Evolutionary conservation across 2,329 filamentous ascomycete genomes (phyloP), one percentile per base, ranked within the genome.

Genomic region (Ilyonectria destructans): DNA sequence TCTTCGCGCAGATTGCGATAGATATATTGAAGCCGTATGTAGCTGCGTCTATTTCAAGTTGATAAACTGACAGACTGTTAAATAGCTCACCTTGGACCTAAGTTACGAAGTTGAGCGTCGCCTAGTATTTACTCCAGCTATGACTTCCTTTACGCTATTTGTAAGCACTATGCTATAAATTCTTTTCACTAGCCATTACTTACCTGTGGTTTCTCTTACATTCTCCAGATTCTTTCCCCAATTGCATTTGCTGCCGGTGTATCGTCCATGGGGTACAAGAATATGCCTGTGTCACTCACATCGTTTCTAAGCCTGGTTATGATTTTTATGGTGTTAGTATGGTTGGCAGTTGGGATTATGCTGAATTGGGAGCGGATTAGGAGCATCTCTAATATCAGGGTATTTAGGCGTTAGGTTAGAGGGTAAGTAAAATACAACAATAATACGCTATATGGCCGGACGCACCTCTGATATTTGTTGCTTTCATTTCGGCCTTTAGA

Each of bases 231-330:
- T 1, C 4, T 69, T 1, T 61, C 49, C 0, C 69, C 69, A 0
- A 26, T 35, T 1, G 63, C 46, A 0, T 26, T 71, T 0, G 62
- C 65, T 17, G 66, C 69, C 0, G 19, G 65, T 1, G 69, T 71
- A 23, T 46, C 69, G 1, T 71, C 65, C 1, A 71, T 69, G 69
- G 23, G 3, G 23, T 26, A 5, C 23, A 26, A 26, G 23, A 26
- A 26, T 26, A 26, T 26, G 23, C 23, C 23, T 26, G 2, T 26
- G 23, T 3, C 4, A 26, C 23, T 26, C 23, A 26, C 23, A 26
- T 5, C 4, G 23, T 5, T 26, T 5, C 4, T 26, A 4, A 26
- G 23, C 23, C 23, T 26, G 4, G 3, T 23, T 15, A 3, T 26
- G 3, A 8, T 26, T 5, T 15, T 26, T 9, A 2, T 26, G 5